These are phyloP conservation scores for Emydomyces testavorans DNA, from an alignment of 2,329 filamentous ascomycete species.

Conservation along the genomic window DNA sequence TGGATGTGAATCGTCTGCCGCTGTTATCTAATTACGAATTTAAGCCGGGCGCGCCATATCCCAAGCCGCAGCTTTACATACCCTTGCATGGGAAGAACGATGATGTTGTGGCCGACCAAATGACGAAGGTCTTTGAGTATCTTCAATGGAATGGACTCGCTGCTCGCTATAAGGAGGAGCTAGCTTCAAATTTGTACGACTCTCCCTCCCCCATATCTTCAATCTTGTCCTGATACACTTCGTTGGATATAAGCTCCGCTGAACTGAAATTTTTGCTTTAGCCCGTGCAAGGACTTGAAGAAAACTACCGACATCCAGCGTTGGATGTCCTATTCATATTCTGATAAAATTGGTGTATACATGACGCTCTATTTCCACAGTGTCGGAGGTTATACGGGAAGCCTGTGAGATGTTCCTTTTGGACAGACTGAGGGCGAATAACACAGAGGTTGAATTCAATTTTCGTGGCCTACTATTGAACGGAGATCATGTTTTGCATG, in stretches of 20 bases:
- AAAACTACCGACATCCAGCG: background rate
- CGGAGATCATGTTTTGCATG: no score
- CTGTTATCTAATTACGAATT: background rate
- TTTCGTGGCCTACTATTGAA: no score
- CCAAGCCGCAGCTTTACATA: background rate
- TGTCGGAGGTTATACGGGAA: background rate
- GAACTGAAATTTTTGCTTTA: background rate
- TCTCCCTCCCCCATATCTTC: background rate
- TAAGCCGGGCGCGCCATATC: background rate
- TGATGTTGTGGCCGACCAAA: background rate
- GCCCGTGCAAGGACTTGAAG: background rate
- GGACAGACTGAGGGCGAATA: no score
- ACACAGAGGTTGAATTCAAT: no score
- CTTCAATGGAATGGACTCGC: background rate
- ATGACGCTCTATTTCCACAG: background rate
- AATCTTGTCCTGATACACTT: no score
- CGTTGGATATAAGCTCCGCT: no score
- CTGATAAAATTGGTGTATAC: constrained; percentile 2
- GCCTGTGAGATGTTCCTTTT: background rate
- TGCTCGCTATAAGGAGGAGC: background rate
- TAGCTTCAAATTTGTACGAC: constrained; percentile 1
- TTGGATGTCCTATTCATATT: background rate
- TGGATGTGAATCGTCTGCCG: background rate
- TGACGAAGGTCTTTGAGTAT: constrained; percentile 1
- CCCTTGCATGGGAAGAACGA: background rate